A percentile compares a stretch with the other conserved stretches of the same genome.
phyloP scores from a whole-genome alignment of 1,284 basidiomycete species.

The Cutaneotrichosporon sp. region DNA sequence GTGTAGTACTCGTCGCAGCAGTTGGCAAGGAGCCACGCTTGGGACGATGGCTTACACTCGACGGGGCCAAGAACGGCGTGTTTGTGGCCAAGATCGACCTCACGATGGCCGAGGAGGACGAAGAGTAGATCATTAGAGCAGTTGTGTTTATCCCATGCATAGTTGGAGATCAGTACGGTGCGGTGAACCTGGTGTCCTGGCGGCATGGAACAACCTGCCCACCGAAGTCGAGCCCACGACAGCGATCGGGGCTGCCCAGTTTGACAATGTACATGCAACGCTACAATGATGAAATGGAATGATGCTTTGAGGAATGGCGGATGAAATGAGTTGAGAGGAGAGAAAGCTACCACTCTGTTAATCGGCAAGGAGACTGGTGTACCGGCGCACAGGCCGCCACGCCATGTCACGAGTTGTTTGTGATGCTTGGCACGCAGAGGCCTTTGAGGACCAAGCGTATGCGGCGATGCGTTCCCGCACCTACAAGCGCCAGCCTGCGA shows the following conservation, averaged over 20 bases:
- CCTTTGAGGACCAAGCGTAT: neutral
- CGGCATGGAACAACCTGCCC: no score
- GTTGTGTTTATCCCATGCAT: constrained; percentile 16
- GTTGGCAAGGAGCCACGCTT: constrained; percentile 83
- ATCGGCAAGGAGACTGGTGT: neutral
- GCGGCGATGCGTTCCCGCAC: neutral
- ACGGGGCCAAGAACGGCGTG: constrained; percentile 67
- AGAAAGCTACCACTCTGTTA: neutral
- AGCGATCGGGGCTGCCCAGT: no score
- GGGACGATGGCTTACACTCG: constrained; percentile 81
- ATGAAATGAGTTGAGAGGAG: neutral
- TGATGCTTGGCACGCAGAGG: neutral
- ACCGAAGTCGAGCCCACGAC: no score
- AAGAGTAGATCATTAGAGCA: neutral
- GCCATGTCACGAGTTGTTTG: neutral
- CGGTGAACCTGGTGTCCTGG: no score
- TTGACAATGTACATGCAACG: neutral
- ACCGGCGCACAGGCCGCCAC: neutral
- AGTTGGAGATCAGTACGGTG: neutral
- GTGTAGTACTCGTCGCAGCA: constrained; percentile 71
- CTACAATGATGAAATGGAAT: neutral
- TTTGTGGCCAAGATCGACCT: constrained; percentile 59
- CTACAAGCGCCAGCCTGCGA: neutral
- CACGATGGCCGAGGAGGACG: constrained; percentile 10
- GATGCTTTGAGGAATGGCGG: neutral